phyloP scores from a whole-genome alignment of 2,329 filamentous ascomycete genomes.

The Nemania bipapillata region DNA sequence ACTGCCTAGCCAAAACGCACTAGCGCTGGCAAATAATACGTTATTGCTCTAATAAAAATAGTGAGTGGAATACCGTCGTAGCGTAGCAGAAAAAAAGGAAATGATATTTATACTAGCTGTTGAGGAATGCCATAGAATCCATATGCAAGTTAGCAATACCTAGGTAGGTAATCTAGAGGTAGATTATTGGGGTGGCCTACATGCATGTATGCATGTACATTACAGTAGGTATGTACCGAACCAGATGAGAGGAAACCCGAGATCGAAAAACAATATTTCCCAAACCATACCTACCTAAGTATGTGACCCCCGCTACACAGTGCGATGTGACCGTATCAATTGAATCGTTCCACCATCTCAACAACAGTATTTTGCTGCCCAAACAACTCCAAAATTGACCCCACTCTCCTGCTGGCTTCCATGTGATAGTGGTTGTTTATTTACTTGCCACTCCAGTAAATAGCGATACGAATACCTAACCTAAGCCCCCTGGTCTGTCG shows the following conservation, averaged over 20 bases:
- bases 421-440: neutral
- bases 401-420: constrained; percentile 4
- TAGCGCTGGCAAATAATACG: too few relatives aligned
- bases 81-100: too few relatives aligned
- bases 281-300: neutral
- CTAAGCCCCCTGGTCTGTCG: too few relatives aligned
- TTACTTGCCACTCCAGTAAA: too few relatives aligned
- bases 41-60: too few relatives aligned
- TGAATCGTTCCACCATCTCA: too few relatives aligned
- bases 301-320: neutral
- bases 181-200: neutral
- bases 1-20: too few relatives aligned
- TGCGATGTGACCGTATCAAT: too few relatives aligned
- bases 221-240: neutral
- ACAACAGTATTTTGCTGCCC: constrained; percentile 36
- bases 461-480: too few relatives aligned
- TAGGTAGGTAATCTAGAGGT: neutral
- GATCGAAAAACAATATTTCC: neutral
- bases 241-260: neutral
- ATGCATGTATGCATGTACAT: neutral
- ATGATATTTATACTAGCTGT: too few relatives aligned
- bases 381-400: constrained; percentile 7
- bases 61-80: too few relatives aligned
- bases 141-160: too few relatives aligned
- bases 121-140: neutral